phyloP scores from a whole-genome alignment of 1,139 yeast genomes.

The Candida neerlandica region DNA sequence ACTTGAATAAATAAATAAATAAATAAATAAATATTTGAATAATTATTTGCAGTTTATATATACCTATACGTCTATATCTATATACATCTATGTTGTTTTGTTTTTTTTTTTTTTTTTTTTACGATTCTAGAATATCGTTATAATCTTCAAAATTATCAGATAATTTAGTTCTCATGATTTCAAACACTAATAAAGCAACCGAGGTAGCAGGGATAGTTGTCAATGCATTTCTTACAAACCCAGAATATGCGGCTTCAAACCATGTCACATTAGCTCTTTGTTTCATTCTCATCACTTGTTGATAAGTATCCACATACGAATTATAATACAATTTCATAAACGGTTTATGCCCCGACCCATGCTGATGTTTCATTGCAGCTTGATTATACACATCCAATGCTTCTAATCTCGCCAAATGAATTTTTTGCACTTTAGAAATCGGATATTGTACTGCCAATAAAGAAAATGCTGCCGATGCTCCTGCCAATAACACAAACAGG shows the following conservation, averaged over 20 bases:
- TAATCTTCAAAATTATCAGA: slow-evolving; percentile 33
- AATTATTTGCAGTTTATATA: slow-evolving; percentile 4
- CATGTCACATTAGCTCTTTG: slow-evolving; percentile 57
- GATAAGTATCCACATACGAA: slow-evolving; percentile 72
- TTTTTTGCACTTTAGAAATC: slow-evolving; percentile 72
- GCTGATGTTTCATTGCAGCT: slow-evolving; percentile 13
- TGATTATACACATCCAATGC: slow-evolving; percentile 67
- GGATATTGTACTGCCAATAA: slow-evolving; percentile 84
- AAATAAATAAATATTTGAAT: slow-evolving; percentile 11
- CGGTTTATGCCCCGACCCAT: slow-evolving; percentile 24
- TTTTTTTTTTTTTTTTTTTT: neutral
- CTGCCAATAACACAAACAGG: slow-evolving; percentile 78
- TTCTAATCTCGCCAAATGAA: slow-evolving; percentile 78
- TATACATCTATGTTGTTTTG: too few relatives aligned
- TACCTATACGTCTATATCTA: neutral
- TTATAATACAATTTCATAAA: slow-evolving; percentile 59
- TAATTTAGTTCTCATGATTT: slow-evolving; percentile 66
- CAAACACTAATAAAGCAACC: slow-evolving; percentile 81
- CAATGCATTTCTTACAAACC: slow-evolving; percentile 71
- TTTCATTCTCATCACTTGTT: slow-evolving; percentile 58
- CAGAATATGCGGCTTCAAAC: slow-evolving; percentile 73
- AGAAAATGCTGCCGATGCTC: slow-evolving; percentile 82
- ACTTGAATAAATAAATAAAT: slow-evolving; percentile 6
- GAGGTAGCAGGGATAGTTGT: slow-evolving; percentile 87
- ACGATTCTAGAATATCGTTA: slow-evolving; percentile 17